Evolutionary conservation across 208 protist genomes (phyloP), one percentile per base, ranked within the genome.

Genomic region (Crithidia sp.): DNA sequence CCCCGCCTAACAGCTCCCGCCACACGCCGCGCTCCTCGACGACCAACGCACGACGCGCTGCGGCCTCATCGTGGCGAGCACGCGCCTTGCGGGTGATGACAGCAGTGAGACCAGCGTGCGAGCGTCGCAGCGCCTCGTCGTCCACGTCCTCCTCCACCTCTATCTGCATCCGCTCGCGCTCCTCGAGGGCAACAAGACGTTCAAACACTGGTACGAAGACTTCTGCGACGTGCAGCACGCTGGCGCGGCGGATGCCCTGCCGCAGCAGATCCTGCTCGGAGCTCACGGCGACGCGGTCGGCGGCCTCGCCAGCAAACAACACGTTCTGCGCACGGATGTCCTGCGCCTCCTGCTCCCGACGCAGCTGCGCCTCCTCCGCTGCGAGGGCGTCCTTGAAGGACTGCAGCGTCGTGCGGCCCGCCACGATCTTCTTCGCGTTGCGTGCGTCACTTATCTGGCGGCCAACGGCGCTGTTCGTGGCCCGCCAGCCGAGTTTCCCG

Each of bases 401-500:
- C 44, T 67, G 39, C 7, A 95, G 36, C 8, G 67, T 58, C 2
- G 41, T 50, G 5, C 47, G 54, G 10, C 88, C 88, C 17, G 62
- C 64, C 13, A 69, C 50, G 53, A 95, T 86, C 47, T 84, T 79
- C 43, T 52, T 54, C 12, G 28, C 45, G 61, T 86, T 76, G 41
- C 90, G 88, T 10, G 41, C 17, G 40, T 84, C 65, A 53, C 69
- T 77, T 16, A 95, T 81, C 28, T 85, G 84, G 37, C 79, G 67
- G n/a, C 88, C 88, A 56, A 95, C 56, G 19, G 59, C 60, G 36
- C 61, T 50, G 72, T 95, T 81, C 5, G 86, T 87, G 47, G 53
- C 72, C 7, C 77, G 87, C 82, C 88, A 93, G 17, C 88, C 88
- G 10, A 93, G 71, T 8, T 67, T 71, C 5, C 86, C 86, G 13